Conservation (phyloP, 2,329 filamentous ascomycete species). For the Proliferodiscus dingleyae region DNA sequence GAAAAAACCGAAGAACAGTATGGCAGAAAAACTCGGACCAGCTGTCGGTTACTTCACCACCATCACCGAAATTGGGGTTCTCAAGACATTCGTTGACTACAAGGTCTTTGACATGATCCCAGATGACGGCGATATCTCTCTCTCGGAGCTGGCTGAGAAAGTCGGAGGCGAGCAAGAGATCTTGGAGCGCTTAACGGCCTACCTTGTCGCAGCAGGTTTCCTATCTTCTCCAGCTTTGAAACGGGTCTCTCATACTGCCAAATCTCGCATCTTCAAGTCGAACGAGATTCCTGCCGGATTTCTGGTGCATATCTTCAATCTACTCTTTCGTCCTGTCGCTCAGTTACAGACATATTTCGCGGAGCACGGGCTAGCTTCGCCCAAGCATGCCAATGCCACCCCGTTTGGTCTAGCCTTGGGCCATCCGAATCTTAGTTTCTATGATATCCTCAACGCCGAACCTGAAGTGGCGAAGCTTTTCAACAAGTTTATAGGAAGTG, state of each 20-base stretch:
- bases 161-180: not conserved
- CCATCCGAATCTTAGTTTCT: not conserved
- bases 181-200: not conserved
- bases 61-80: not conserved
- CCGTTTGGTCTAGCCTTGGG: not conserved
- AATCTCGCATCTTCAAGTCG: not conserved
- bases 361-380: not conserved
- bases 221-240: not conserved
- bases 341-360: not conserved
- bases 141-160: slow-evolving; percentile 3
- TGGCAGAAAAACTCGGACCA: not conserved
- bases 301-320: slow-evolving; percentile 1
- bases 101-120: slow-evolving; percentile 2
- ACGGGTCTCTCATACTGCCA: not conserved
- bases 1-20: no score
- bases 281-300: not conserved
- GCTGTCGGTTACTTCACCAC: not conserved
- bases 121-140: not conserved
- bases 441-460: not conserved
- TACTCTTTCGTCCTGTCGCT: not conserved
- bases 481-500: not conserved
- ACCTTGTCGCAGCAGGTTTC: not conserved
- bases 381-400: not conserved
- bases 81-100: slow-evolving; percentile 2
- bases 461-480: not conserved